These are phyloP conservation scores for Pichia manshurica DNA, from an alignment of 805 yeast species.

Conservation along the genomic window DNA sequence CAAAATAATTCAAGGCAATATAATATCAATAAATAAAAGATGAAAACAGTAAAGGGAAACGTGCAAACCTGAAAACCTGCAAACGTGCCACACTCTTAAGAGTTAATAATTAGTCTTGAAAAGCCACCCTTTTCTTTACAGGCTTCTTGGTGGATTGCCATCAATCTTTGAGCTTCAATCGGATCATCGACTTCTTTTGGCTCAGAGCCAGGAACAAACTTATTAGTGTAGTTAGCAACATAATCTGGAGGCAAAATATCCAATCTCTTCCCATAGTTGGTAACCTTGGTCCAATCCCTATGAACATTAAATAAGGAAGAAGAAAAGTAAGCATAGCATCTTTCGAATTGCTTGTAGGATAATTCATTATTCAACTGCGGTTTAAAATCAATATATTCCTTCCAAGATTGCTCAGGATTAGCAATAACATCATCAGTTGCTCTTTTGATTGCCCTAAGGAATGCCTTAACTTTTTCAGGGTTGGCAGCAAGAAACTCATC, in stretches of 20 bases:
- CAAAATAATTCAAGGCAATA: not conserved
- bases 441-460: conserved; percentile 43
- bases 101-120: not conserved
- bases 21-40: not conserved
- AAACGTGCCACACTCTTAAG: too few relatives aligned
- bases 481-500: conserved; percentile 43
- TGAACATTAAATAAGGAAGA: conserved; percentile 47
- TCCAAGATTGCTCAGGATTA: conserved; percentile 42
- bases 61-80: too few relatives aligned
- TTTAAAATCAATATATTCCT: conserved; percentile 41
- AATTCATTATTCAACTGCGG: conserved; percentile 37
- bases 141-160: conserved; percentile 21
- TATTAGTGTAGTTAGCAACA: conserved; percentile 45
- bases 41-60: too few relatives aligned
- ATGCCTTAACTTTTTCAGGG: conserved; percentile 40
- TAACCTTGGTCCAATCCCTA: conserved; percentile 54
- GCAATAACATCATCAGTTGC: conserved; percentile 45
- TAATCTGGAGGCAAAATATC: conserved; percentile 46
- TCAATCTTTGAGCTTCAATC: conserved; percentile 40
- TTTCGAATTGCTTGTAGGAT: conserved; percentile 41
- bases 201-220: conserved; percentile 44
- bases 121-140: conserved; percentile 5
- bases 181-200: conserved; percentile 45
- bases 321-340: conserved; percentile 52
- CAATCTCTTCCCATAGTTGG: conserved; percentile 49